Evolutionary conservation across 768 basidiomycete genomes (phyloP), one percentile per base, ranked within the genome.

Genomic region (Tephrocybe sp.): DNA sequence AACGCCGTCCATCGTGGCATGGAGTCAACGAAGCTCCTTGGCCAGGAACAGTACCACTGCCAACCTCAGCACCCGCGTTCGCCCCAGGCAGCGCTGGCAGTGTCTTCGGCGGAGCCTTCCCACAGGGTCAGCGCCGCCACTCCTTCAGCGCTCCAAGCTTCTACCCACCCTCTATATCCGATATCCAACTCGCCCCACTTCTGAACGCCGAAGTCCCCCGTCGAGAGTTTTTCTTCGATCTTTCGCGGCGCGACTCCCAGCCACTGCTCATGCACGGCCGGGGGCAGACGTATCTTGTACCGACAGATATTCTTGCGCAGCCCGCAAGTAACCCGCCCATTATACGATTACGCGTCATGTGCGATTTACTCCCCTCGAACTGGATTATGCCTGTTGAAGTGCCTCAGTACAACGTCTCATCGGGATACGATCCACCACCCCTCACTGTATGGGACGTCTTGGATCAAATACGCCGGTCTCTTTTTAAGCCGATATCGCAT

Each of bases 311-410:
- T 25, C 69, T 86, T 9, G 49, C 48, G 1, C 70, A 83, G 61
- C 68, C 74, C 3, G 85, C 83, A 15, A 83, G 82, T 8, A 69
- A 79, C 55, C 86, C 86, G 0, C 63, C 75, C 0, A 62, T 81
- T 41, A 75, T 72, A 9, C 72, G 68, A 28, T 73, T 87, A 56
- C 73, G 76, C n/a, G 80, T 89, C 58, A 59, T 73, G 1, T 81
- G 78, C 58, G 82, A 87, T 43, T 54, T 59, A 13, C 70, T 84
- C 41, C 79, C 82, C 0, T 58, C 7, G 9, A 37, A 75, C n/a
- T 87, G 85, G 84, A 78, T 82, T 12, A 72, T 87, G 45, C 73
- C 77, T 9, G 70, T 87, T 44, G 74, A 78, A 49, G 62, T 87
- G 42, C 67, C 73, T 37, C 59, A 36, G 47, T 53, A 36, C 44